These are phyloP conservation scores for Brassica hybrid DNA, from an alignment of 441 rosid genomes.

Conservation along the genomic window DNA sequence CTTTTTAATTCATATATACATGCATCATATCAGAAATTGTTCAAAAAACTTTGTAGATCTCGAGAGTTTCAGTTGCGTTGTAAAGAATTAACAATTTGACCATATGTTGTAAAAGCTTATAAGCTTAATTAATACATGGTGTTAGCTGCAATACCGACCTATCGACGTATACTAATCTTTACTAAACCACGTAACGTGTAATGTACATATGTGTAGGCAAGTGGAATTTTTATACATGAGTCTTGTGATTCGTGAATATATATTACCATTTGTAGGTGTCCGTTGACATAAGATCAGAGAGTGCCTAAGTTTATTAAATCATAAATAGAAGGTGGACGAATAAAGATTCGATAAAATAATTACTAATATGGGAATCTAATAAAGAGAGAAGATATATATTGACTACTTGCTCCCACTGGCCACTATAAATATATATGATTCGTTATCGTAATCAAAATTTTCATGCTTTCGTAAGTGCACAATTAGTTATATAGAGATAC, in stretches of 20 bases:
- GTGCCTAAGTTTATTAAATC: slow-evolving; percentile 27
- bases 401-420: slow-evolving; percentile 21
- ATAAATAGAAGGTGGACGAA: slow-evolving; percentile 32
- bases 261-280: background rate
- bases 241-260: background rate
- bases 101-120: background rate
- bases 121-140: background rate
- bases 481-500: background rate
- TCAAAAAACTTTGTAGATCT: background rate
- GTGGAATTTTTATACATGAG: background rate
- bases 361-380: slow-evolving; percentile 17
- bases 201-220: slow-evolving; percentile 7
- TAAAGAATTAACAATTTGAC: background rate
- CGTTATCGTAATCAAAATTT: slow-evolving; percentile 21
- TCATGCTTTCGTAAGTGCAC: background rate
- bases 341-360: slow-evolving; percentile 1
- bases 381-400: background rate
- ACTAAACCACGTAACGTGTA: slow-evolving; percentile 8
- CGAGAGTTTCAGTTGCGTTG: background rate
- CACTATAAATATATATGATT: slow-evolving; percentile 11
- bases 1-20: background rate
- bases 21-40: background rate
- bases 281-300: slow-evolving; percentile 21
- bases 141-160: background rate
- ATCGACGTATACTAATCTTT: background rate